phyloP scores from a whole-genome alignment of 2,329 filamentous ascomycete genomes.

The Fusarium vanettenii region DNA sequence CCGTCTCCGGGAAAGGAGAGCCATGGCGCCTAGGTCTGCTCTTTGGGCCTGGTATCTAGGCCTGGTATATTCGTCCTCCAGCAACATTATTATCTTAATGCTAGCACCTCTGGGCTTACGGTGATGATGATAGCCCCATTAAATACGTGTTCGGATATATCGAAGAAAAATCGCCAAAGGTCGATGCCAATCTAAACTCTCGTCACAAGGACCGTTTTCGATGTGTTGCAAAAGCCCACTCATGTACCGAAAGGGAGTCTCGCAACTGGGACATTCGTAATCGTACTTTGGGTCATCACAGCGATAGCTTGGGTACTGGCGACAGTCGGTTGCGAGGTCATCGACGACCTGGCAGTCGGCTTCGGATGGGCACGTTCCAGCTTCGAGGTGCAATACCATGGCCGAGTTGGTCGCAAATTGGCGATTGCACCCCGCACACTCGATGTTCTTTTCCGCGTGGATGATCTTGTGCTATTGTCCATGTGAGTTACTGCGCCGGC shows the following conservation, averaged over 20 bases:
- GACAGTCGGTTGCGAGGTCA: background rate
- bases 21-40: no score
- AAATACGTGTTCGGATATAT: background rate
- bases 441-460: constrained; percentile 13
- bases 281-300: constrained; percentile 34
- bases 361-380: constrained; percentile 28
- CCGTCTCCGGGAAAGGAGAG: background rate
- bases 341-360: constrained; percentile 6
- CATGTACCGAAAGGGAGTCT: constrained; percentile 5
- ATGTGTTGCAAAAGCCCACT: constrained; percentile 40
- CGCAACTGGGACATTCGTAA: constrained; percentile 32
- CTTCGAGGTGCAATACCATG: constrained; percentile 42
- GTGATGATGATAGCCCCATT: no score
- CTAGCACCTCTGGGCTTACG: no score
- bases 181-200: background rate
- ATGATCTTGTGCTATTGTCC: constrained; percentile 31
- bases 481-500: background rate
- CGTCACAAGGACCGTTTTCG: constrained; percentile 36
- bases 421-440: constrained; percentile 33
- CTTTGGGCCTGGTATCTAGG: no score
- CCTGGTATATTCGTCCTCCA: no score
- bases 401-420: constrained; percentile 34
- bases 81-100: no score
- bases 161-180: background rate
- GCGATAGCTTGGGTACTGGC: background rate